Evolutionary conservation across 495 filamentous ascomycete genomes (phyloP), one percentile per base, ranked within the genome.

Genomic region (Penicillium turbatum): DNA sequence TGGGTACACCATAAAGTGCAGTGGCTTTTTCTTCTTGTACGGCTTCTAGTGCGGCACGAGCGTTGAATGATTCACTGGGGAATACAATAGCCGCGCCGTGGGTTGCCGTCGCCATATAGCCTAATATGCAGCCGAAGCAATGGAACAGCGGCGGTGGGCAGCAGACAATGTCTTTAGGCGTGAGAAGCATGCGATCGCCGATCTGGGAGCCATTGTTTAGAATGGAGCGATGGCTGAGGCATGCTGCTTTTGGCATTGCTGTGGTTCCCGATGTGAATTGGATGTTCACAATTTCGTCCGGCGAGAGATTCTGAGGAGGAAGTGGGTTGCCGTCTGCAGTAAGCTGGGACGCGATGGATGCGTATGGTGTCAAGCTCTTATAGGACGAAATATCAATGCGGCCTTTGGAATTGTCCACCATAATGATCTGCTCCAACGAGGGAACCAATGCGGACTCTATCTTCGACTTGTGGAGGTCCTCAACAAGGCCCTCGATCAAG

Each of bases 211-310:
- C 90, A 65, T 96, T 96, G 66, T 98, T 98, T 36, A 98, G 75
- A 55, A 98, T 96, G 10, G 79, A 83, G 7, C 75, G 79, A 69
- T 98, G 93, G 6, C 80, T 85, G 4, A 98, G 79, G 71, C 90
- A 95, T 1, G 92, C 90, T 0, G 93, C 93, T 74, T 98, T 98
- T 2, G 93, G 93, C 63, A 80, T 74, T 0, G 85, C 85, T 0
- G 92, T 98, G 6, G 92, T 98, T 26, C 92, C 93, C 6, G 88
- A 92, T 7, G 93, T 98, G 70, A 97, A 98, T 64, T 98, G 93
- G 57, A 98, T 96, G 65, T 97, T 97, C 39, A 95, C 84, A 3
- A 88, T 82, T 13, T 98, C 93, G 52, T 83, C 62, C 0, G 82
- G 74, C 11, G 75, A 71, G 15, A 97, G 76, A 1, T 73, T 66